These are phyloP conservation scores for Candida chilensis DNA, from an alignment of 805 yeast genomes.

Conservation along the genomic window DNA sequence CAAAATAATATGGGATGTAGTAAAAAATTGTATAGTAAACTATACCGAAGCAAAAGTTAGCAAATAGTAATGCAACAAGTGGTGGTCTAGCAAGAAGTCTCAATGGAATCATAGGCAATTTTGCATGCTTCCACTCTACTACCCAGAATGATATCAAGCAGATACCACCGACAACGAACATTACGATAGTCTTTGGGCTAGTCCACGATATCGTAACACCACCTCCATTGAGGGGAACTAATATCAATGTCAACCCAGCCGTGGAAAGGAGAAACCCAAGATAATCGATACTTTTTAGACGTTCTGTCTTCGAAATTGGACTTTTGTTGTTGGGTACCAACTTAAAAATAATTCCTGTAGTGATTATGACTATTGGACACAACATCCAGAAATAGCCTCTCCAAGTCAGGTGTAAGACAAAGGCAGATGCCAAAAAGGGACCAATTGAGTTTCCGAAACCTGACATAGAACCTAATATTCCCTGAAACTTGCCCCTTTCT, in stretches of 20 bases:
- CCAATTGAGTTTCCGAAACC: slow-evolving; percentile 47
- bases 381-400: slow-evolving; percentile 41
- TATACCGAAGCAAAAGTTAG: slow-evolving; percentile 38
- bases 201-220: slow-evolving; percentile 52
- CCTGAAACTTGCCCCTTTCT: slow-evolving; percentile 50
- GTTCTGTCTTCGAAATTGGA: slow-evolving; percentile 19
- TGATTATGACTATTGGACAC: slow-evolving; percentile 29
- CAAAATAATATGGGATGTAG: slow-evolving; percentile 40
- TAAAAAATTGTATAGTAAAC: slow-evolving; percentile 36
- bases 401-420: slow-evolving; percentile 38
- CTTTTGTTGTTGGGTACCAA: slow-evolving; percentile 25
- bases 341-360: slow-evolving; percentile 16
- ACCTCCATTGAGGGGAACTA: slow-evolving; percentile 55
- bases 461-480: slow-evolving; percentile 39
- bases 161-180: slow-evolving; percentile 32
- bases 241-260: slow-evolving; percentile 35
- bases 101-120: slow-evolving; percentile 47
- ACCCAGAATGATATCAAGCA: slow-evolving; percentile 32
- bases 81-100: slow-evolving; percentile 25
- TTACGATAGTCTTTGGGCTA: slow-evolving; percentile 25
- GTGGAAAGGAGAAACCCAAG: slow-evolving; percentile 40
- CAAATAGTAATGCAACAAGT: slow-evolving; percentile 4
- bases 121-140: slow-evolving; percentile 39
- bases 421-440: slow-evolving; percentile 46
- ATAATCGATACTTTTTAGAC: slow-evolving; percentile 40